Evolutionary conservation across 257 asterid genomes (phyloP).

Genomic region (Eucommia ulmoides): DNA sequence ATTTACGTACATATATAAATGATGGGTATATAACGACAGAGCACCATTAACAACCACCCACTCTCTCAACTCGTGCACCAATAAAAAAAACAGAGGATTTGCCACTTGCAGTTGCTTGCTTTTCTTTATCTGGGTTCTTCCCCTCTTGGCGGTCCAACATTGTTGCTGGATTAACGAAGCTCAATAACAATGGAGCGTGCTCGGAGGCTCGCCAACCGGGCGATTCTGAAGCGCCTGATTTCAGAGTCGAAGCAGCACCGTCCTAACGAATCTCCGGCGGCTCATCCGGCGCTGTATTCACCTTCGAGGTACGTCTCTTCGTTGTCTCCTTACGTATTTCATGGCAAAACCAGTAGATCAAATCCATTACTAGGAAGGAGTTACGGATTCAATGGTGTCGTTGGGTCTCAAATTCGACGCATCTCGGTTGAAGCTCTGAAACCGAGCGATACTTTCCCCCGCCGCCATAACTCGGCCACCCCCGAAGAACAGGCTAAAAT

Average conservation of each 20-base stretch:
- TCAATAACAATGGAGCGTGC: conserved; percentile 87
- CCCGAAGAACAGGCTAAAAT: conserved; percentile 75
- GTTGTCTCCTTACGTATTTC: conserved; percentile 40
- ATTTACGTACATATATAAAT: background rate
- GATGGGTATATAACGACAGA: background rate
- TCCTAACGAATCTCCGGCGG: conserved; percentile 9
- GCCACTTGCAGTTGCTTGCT: too few relatives aligned
- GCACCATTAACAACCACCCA: background rate
- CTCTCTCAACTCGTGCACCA: conserved; percentile 16
- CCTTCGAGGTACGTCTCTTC: conserved; percentile 70
- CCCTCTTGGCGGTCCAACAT: too few relatives aligned
- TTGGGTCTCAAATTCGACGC: conserved; percentile 28
- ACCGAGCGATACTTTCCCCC: conserved; percentile 71
- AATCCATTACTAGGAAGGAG: conserved; percentile 1
- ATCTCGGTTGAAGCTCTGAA: conserved; percentile 65
- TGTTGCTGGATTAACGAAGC: too few relatives aligned
- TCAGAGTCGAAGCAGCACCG: conserved; percentile 39
- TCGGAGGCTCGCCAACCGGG: conserved; percentile 53
- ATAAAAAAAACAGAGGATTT: conserved; percentile 3
- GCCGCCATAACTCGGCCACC: conserved; percentile 92
- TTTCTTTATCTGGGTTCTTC: background rate
- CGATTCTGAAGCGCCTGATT: conserved; percentile 49
- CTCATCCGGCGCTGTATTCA: conserved; percentile 19
- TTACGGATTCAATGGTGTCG: conserved; percentile 3
- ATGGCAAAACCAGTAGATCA: conserved; percentile 16